Conservation (phyloP, 2,329 filamentous ascomycete species). For the Huntiella savannae region DNA sequence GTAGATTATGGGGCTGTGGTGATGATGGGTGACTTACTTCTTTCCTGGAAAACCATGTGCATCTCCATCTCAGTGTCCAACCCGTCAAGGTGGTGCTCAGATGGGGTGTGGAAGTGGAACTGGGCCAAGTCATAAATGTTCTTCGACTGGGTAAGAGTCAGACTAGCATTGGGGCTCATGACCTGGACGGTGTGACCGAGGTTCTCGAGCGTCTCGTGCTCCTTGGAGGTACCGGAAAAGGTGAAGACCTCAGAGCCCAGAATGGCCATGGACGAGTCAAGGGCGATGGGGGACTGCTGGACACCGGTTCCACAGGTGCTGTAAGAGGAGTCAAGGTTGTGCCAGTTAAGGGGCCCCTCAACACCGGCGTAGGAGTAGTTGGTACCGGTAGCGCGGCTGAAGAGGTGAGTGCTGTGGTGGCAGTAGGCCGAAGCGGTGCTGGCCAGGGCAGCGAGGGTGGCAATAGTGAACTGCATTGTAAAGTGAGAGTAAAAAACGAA, state of each 20-base stretch:
- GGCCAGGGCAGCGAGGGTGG: constrained; percentile 3
- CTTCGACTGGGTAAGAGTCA: constrained; percentile 17
- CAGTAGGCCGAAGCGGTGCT: constrained; percentile 15
- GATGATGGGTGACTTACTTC: constrained; percentile 3
- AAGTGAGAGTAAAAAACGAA: too few species aligned
- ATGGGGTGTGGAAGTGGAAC: constrained; percentile 42
- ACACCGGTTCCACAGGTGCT: constrained; percentile 27
- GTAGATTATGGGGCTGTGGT: neutral
- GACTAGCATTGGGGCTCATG: neutral
- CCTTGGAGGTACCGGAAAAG: constrained; percentile 15
- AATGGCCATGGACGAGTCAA: constrained; percentile 17
- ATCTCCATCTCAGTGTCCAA: constrained; percentile 23
- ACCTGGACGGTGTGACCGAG: constrained; percentile 33
- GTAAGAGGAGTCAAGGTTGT: constrained; percentile 25
- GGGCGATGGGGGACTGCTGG: constrained; percentile 37
- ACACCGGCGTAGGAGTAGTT: constrained; percentile 17
- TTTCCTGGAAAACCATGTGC: constrained; percentile 23
- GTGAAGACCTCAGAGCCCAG: constrained; percentile 17
- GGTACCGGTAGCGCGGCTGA: constrained; percentile 18
- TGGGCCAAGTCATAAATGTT: constrained; percentile 22
- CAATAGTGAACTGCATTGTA: constrained; percentile 1
- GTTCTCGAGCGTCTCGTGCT: constrained; percentile 27
- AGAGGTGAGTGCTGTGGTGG: constrained; percentile 20
- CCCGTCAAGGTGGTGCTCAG: constrained; percentile 34
- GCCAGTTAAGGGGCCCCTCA: constrained; percentile 34